Evolutionary conservation across 129 eudicot genomes (phyloP), one percentile per base, ranked within the genome.

Genomic region (Flaveria linearis): DNA sequence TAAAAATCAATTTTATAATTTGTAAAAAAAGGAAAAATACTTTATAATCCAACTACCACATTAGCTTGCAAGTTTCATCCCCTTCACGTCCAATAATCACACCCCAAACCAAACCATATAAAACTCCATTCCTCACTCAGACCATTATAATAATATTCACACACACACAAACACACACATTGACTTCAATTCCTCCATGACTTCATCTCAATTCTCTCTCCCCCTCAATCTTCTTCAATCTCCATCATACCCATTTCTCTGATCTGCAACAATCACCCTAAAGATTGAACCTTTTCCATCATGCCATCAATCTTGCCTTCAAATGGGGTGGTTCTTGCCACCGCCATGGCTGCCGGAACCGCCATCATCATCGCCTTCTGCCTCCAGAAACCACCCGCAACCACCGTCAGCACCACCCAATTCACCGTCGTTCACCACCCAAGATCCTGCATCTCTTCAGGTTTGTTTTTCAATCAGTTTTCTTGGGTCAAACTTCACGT

Each of bases 291-390:
- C 10, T 6, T 12, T 30, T 33, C 41, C 66, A 41, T 18, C 75
- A 88, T 91, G 97, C 78, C 92, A 78, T 82, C 92, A 7, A 75
- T 83, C 81, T 66, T 88, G 71, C 69, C 81, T 69, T 83, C 92
- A 17, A 87, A 85, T 68, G 88, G 92, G 28, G 81, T 82, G 57
- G 87, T 87, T 51, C 69, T 91, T 9, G 96, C 85, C 78, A 91
- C 96, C 16, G 96, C 89, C 81, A 82, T 91, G 90, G 97, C 92
- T 15, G 89, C 96, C 50, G 97, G 97, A 65, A 91, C 92, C 46
- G 84, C 86, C 0, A 82, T 88, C 68, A 80, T 91, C 73, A 82
- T 91, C 42, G 87, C 87, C 71, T 61, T 85, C 50, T 85, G 88
- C 33, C 86, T 84, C 68, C 96, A 91, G n/a, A 91, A 89, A 62